A percentile compares a stretch with the other conserved stretches of the same genome.
phyloP scores from a whole-genome alignment of 2,329 filamentous ascomycete species.

The Fusarium abutilonis region DNA sequence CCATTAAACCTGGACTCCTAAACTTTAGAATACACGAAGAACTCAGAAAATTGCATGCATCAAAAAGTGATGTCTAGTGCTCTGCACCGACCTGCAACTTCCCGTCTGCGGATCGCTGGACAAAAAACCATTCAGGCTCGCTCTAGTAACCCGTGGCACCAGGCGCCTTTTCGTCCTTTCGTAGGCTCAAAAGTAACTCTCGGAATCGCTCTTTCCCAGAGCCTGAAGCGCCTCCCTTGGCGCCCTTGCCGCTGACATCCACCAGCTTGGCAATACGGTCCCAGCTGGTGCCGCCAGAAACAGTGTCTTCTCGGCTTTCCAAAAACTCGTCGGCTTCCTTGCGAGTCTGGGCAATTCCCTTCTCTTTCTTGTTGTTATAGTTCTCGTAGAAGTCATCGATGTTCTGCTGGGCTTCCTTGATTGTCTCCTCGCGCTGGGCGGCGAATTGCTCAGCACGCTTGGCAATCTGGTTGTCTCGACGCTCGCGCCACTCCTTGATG shows the following conservation, averaged over 20 bases:
- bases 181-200: conserved; percentile 84
- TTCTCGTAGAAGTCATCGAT: conserved; percentile 99
- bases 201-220: conserved; percentile 97
- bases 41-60: conserved; percentile 39
- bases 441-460: conserved; percentile 87
- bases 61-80: conserved; percentile 34
- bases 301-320: conserved; percentile 87
- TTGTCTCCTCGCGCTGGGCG: conserved; percentile 82
- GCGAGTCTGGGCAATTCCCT: conserved; percentile 85
- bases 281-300: conserved; percentile 96
- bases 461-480: conserved; percentile 81
- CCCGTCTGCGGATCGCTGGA: conserved; percentile 10
- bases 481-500: conserved; percentile 90
- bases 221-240: conserved; percentile 84
- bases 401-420: conserved; percentile 89
- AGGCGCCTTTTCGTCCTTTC: conserved; percentile 90
- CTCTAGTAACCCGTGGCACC: conserved; percentile 70
- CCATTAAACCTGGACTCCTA: conserved; percentile 48
- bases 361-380: conserved; percentile 98
- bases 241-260: conserved; percentile 94
- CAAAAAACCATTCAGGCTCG: conserved; percentile 14
- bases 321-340: conserved; percentile 95
- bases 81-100: conserved; percentile 35
- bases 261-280: conserved; percentile 97
- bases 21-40: conserved; percentile 47